Base-by-base conservation (phyloP, 768 basidiomycete genomes). In the Rhizopogon vesiculosus region DNA sequence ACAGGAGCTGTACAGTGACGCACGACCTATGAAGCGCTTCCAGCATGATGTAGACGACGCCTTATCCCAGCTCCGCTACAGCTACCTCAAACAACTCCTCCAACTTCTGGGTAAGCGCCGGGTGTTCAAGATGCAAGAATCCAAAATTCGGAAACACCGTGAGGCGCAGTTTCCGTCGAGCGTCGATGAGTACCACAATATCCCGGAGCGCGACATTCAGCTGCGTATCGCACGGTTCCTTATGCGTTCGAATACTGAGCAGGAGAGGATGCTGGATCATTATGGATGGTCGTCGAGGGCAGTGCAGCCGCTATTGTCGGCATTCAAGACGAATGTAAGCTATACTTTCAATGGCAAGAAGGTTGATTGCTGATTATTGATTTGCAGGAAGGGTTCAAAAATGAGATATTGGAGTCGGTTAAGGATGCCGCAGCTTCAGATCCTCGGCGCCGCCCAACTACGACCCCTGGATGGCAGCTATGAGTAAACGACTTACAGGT, bases 281-380 rank as follows among this genome's bases (percentile, higher is more conserved):
- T 84, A 72, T 62, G 68, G 71, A 0, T 86, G 84, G 85, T 73
- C 75, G 0, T 81, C 71, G 69, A 71, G 76, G 41, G 77, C 79
- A 52, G 77, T 78, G 18, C 60, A 70, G 13, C 74, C 79, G 2
- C 69, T 86, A 42, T 58, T 69, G 39, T 64, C 72, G 0, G 66
- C 67, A 4, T 82, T 74, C 61, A 62, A 70, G 38, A 62, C 64
- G 31, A 74, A 78, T 57, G 80, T 83, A 59, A 59, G 78, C 66
- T 51, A 38, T 51, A 13, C 13, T 18, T 16, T 6, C 31, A 15
- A 38, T 25, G 29, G 28, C 13, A 22, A 53, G 29, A 31, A 8
- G n/a, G 9, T 15, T 42, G 16, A 15, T 22, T 25, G 15, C 8
- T 54, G 39, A 55, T 25, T 35, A 41, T 25, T 35, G 19, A 56